Base-by-base conservation (phyloP, 1,139 yeast genomes). In the Ashbya aceris region DNA sequence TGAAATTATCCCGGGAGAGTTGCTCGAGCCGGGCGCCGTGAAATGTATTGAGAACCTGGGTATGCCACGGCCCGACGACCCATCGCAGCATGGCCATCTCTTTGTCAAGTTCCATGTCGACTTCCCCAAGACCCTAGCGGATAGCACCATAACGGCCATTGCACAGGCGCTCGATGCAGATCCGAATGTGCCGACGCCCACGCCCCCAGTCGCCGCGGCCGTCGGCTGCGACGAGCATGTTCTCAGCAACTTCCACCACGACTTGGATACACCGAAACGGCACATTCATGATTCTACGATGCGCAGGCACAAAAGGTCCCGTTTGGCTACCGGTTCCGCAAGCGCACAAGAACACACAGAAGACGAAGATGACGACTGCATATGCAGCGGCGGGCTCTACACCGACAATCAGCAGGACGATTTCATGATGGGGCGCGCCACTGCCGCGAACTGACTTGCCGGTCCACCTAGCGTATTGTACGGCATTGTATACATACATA, bases 1-100 rank as follows among this genome's bases (percentile, higher is more conserved):
- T 4, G 49, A 52, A n/a, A 52, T 58, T 4, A 35, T 54, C 4
- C 57, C 60, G 1, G 58, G 58, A 9, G 59, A 56, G 40, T 34
- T 56, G 11, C 37, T 54, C 27, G 44, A 47, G 23, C 52, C 54
- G 4, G 49, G 50, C 12, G 39, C 51, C n/a, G 41, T 53, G 28
- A 56, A 57, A 36, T 50, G 54, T 27, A 44, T 57, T 5, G 56
- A 55, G 27, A 46, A 44, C 20, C 37, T 56, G 41, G 62, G 62
- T 2, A 58, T 58, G 62, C 62, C 62, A 20, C 11, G 17, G 4
- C 43, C 44, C 13, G 45, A 48, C 30, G 38, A 40, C 3, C 43
- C 40, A 4, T 37, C 41, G 13, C 41, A 43, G n/a, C 47, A 44
- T 28, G 61, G 61, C n/a, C 47, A 55, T 36, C 41, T 58, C n/a